Conservation (phyloP, 345 rosid genomes). For the Alliaria petiolata region DNA sequence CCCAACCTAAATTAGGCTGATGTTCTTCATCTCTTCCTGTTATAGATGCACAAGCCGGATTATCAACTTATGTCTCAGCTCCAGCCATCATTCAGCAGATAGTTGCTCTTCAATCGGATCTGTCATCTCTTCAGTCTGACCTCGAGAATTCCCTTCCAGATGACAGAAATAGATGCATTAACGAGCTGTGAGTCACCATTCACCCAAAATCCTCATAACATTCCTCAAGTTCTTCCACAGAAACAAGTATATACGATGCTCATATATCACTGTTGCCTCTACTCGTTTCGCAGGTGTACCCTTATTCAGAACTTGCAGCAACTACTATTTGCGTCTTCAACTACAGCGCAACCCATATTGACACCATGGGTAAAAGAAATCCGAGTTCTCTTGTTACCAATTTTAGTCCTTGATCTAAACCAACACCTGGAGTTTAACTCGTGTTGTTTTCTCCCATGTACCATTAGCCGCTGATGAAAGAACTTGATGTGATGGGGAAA, state of each 20-base stretch:
- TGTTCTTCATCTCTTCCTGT: conserved; percentile 13
- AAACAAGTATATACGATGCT: background rate
- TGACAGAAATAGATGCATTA: conserved; percentile 85
- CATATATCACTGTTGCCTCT: background rate
- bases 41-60: conserved; percentile 71
- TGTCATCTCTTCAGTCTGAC: conserved; percentile 73
- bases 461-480: conserved; percentile 78
- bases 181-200: conserved; percentile 69
- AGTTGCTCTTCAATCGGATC: conserved; percentile 69
- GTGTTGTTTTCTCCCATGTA: conserved; percentile 4
- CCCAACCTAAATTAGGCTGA: background rate
- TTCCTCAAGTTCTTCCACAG: background rate
- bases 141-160: conserved; percentile 88
- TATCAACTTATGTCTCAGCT: conserved; percentile 83
- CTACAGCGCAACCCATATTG: conserved; percentile 89
- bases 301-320: conserved; percentile 88
- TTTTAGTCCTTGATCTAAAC: background rate
- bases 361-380: conserved; percentile 65
- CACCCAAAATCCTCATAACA: background rate
- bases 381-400: background rate
- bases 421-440: background rate
- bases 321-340: conserved; percentile 86
- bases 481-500: conserved; percentile 95
- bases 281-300: conserved; percentile 51
- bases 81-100: conserved; percentile 91